phyloP scores from a whole-genome alignment of 345 rosid genomes.

The Sonneratia caseolaris region DNA sequence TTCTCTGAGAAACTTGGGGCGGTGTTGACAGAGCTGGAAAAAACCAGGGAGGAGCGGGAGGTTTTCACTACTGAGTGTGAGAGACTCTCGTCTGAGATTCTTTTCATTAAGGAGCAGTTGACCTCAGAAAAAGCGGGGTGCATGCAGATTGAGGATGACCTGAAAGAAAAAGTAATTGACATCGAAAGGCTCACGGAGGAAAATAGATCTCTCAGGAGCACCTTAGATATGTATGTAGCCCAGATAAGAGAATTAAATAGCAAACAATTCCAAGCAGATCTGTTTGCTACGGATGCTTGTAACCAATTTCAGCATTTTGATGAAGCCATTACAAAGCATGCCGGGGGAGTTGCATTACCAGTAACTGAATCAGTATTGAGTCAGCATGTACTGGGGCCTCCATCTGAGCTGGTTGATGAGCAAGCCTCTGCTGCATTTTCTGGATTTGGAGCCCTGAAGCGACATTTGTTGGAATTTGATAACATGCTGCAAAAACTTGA shows the following conservation, averaged over 20 bases:
- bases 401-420: slow-evolving; percentile 13
- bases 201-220: slow-evolving; percentile 33
- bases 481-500: slow-evolving; percentile 47
- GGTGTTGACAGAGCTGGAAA: slow-evolving; percentile 33
- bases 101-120: slow-evolving; percentile 39
- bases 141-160: slow-evolving; percentile 30
- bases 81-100: slow-evolving; percentile 45
- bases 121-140: slow-evolving; percentile 30
- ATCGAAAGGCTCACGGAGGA: slow-evolving; percentile 46
- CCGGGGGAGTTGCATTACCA: slow-evolving; percentile 12
- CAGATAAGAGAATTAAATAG: slow-evolving; percentile 27
- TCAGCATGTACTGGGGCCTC: slow-evolving; percentile 9
- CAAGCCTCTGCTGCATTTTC: slow-evolving; percentile 28
- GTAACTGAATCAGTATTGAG: slow-evolving; percentile 10
- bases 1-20: slow-evolving; percentile 33
- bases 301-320: slow-evolving; percentile 17
- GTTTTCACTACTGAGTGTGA: slow-evolving; percentile 38
- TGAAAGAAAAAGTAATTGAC: slow-evolving; percentile 26
- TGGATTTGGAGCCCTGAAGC: slow-evolving; percentile 32
- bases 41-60: slow-evolving; percentile 46
- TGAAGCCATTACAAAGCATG: slow-evolving; percentile 15
- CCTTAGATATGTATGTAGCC: slow-evolving; percentile 27
- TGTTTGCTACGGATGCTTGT: slow-evolving; percentile 18
- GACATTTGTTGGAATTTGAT: slow-evolving; percentile 46
- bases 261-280: slow-evolving; percentile 16